Percentiles rank a stretch among this genome's conserved stretches.
These are phyloP conservation scores for Starmerella asiatica DNA, from an alignment of 805 yeast genomes.

Conservation along the genomic window DNA sequence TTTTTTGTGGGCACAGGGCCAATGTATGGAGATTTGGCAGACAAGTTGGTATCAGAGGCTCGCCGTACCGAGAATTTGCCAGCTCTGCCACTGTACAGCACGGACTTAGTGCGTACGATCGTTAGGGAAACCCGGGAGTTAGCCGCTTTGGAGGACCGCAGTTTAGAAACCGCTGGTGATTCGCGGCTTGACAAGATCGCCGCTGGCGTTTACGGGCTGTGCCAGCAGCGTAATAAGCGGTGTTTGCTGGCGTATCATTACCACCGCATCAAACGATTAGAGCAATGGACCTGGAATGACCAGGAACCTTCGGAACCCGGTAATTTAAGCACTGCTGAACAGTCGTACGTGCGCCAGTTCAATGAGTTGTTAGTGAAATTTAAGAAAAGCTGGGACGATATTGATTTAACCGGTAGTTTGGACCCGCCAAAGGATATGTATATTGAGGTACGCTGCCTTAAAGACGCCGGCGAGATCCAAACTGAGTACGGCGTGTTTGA, in stretches of 20 bases:
- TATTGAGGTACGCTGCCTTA: slow-evolving; percentile 82
- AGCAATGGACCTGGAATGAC: slow-evolving; percentile 54
- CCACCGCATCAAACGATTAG: slow-evolving; percentile 54
- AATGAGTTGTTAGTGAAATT: slow-evolving; percentile 57
- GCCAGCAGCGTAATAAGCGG: slow-evolving; percentile 79
- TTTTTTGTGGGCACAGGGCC: not conserved
- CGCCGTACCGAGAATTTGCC: slow-evolving; percentile 59
- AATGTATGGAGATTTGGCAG: slow-evolving; percentile 85
- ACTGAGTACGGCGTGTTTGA: slow-evolving; percentile 92
- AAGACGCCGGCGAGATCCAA: slow-evolving; percentile 93
- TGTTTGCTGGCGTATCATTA: slow-evolving; percentile 76
- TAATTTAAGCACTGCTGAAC: slow-evolving; percentile 61
- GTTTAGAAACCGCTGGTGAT: slow-evolving; percentile 33
- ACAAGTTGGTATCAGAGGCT: slow-evolving; percentile 74
- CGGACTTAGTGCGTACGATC: slow-evolving; percentile 54
- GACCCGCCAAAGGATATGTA: slow-evolving; percentile 86
- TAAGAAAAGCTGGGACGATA: slow-evolving; percentile 65
- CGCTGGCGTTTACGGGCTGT: slow-evolving; percentile 51
- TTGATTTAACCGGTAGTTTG: slow-evolving; percentile 78
- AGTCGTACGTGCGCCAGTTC: slow-evolving; percentile 60
- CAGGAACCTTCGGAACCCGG: slow-evolving; percentile 27
- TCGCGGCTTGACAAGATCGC: slow-evolving; percentile 18
- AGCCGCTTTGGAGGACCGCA: slow-evolving; percentile 34
- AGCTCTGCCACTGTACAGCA: slow-evolving; percentile 54
- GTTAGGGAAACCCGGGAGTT: slow-evolving; percentile 49